Base-by-base conservation (phyloP, 2,329 filamentous ascomycete species). In the Alternaria ventricosa region DNA sequence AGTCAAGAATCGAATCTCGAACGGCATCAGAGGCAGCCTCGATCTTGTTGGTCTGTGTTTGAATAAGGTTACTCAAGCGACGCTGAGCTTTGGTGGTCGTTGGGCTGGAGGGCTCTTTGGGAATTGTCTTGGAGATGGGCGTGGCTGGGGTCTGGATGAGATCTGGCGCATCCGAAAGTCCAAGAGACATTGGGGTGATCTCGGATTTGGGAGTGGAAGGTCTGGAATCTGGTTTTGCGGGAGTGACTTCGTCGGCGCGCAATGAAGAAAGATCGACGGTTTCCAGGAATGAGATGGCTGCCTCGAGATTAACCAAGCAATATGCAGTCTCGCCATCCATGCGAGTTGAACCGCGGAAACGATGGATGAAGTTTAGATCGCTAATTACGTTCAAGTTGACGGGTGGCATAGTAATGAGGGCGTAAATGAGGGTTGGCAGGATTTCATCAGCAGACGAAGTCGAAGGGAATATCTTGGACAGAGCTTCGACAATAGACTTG, bases 381-480 rank as follows among this genome's bases (percentile, higher is more conserved):
- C 95, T 98, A 75, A 97, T 93, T 59, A 94, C 91, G 78, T 94
- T 92, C 51, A 98, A 90, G 33, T 90, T 88, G 79, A 96, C 92
- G 0, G 94, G 92, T 0, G 93, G 91, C 47, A 94, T 90, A 3
- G 94, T 97, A 76, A 99, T 96, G 64, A 99, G 87, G 0, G 94
- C 93, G 82, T 97, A 99, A 65, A 99, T 99, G 66, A 99, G 86
- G 79, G 97, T 97, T 1, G 96, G 96, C 78, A 99, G 89, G 58
- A 99, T 96, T 81, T 98, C 96, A 76, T 99, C 96, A 3, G 96
- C 96, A 1, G 96, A 98, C 1, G 96, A 97, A 1, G 88, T 87
- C 1, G 94, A 87, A 9, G 88, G 87, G 58, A 90, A 86, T 20
- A 90, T 81, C 57, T 87, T 86, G 15, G 88, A 89, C 18, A 91